phyloP scores from a whole-genome alignment of 1,139 yeast species.

The Candida sp. region DNA sequence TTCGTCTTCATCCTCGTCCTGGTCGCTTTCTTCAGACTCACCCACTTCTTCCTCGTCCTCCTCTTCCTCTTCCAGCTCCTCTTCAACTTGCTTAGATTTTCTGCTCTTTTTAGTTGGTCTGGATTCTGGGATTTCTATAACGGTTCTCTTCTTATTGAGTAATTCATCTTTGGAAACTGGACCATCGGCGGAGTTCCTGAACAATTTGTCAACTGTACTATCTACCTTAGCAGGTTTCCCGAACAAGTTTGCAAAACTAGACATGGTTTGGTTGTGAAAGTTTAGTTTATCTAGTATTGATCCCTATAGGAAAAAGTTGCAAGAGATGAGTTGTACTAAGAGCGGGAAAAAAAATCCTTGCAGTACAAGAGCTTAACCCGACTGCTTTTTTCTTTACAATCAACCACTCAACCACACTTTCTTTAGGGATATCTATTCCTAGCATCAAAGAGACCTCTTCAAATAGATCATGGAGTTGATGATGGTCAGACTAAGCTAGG shows the following conservation, averaged over 20 bases:
- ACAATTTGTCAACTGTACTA: slow-evolving; percentile 44
- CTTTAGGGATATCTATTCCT: too few species aligned
- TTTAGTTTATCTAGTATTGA: not conserved
- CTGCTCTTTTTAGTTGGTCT: slow-evolving; percentile 10
- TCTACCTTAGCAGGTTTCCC: slow-evolving; percentile 31
- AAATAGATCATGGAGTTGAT: too few species aligned
- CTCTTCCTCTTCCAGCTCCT: slow-evolving; percentile 13
- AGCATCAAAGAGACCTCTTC: too few species aligned
- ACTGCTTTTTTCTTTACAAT: not conserved
- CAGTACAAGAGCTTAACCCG: not conserved
- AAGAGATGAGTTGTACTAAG: slow-evolving; percentile 2
- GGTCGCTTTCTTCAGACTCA: slow-evolving; percentile 17
- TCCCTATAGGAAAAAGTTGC: not conserved
- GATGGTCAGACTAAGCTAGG: too few species aligned
- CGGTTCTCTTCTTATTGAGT: slow-evolving; percentile 26
- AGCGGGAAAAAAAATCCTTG: not conserved
- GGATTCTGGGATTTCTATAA: slow-evolving; percentile 20
- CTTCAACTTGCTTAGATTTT: slow-evolving; percentile 12
- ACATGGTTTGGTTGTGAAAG: slow-evolving; percentile 21
- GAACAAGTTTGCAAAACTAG: slow-evolving; percentile 39
- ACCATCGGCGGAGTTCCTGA: slow-evolving; percentile 37
- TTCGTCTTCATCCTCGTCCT: slow-evolving; percentile 15
- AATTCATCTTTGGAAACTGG: slow-evolving; percentile 37
- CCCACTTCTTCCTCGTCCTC: slow-evolving; percentile 19
- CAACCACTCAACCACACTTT: too few species aligned